Conservation (phyloP, 805 yeast species). For the Ogataea salicorniae region DNA sequence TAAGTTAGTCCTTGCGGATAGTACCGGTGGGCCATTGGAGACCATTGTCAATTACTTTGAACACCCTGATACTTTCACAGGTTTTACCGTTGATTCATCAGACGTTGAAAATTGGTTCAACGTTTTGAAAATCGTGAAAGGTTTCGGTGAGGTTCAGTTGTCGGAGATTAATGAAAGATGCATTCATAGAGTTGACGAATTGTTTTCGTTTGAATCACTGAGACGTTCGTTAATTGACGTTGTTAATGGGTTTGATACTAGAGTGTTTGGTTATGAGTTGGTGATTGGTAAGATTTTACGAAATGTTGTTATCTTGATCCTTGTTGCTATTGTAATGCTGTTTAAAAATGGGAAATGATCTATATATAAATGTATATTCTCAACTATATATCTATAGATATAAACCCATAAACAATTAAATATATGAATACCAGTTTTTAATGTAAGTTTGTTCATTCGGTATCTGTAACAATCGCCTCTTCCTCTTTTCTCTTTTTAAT, state of each 20-base stretch:
- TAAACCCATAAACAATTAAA: background rate
- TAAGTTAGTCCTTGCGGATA: conserved; percentile 79
- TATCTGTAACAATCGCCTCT: conserved; percentile 31
- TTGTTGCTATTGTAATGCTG: background rate
- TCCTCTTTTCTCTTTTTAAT: conserved; percentile 20
- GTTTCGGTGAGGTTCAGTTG: conserved; percentile 10
- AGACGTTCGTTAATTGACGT: conserved; percentile 21
- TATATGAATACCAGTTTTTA: too few species aligned
- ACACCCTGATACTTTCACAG: conserved; percentile 37
- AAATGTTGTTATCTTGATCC: background rate
- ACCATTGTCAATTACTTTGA: conserved; percentile 43
- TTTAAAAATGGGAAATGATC: too few species aligned
- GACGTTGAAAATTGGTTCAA: conserved; percentile 49
- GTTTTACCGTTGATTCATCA: conserved; percentile 49
- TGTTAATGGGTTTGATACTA: conserved; percentile 11
- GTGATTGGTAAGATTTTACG: background rate
- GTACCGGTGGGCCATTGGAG: conserved; percentile 92
- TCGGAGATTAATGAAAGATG: conserved; percentile 18
- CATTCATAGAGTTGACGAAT: conserved; percentile 30
- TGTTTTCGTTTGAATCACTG: conserved; percentile 45
- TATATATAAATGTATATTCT: too few species aligned
- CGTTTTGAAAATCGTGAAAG: conserved; percentile 38
- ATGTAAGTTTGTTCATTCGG: conserved; percentile 16
- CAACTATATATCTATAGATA: background rate
- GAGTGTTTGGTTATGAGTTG: conserved; percentile 3